A percentile compares a stretch with the other conserved stretches of the same genome.
Evolutionary conservation across 192 early-diverging fungal species (phyloP).

Genomic region (Allomyces macrogynus): DNA sequence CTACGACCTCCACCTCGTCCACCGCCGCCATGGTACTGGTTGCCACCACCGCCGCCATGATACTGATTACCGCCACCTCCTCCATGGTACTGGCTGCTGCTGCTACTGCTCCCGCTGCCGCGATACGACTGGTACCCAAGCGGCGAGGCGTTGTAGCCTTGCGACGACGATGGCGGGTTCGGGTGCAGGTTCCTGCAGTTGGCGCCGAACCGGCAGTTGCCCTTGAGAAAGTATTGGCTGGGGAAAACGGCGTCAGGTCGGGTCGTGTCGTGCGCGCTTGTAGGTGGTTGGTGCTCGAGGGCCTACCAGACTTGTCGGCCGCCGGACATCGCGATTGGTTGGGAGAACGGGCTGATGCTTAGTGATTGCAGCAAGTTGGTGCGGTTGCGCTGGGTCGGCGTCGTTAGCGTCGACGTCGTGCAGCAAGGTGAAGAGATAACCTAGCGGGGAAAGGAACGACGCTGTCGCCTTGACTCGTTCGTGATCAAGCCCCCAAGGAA

Average conservation of each 20-base stretch:
- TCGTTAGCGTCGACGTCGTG: no score
- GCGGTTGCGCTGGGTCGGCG: no score
- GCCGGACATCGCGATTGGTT: no score
- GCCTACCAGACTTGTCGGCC: no score
- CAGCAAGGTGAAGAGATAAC: no score
- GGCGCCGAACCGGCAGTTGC: not conserved
- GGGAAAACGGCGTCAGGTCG: not conserved
- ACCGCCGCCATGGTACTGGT: not conserved
- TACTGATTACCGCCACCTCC: not conserved
- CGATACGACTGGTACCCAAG: not conserved
- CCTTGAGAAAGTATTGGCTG: not conserved
- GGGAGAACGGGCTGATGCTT: no score
- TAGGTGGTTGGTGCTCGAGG: no score
- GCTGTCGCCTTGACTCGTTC: no score
- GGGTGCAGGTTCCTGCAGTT: not conserved
- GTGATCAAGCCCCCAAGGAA: no score
- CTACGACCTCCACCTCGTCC: not conserved
- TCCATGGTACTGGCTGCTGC: not conserved
- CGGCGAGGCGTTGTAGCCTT: not conserved
- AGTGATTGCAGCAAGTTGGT: no score
- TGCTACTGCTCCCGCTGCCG: not conserved
- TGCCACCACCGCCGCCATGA: not conserved
- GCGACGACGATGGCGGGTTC: not conserved
- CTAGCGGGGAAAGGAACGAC: no score
- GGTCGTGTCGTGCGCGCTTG: no score